Evolutionary conservation across 2,329 filamentous ascomycete species (phyloP).

Genomic region (Westerdykella aurantiaca): DNA sequence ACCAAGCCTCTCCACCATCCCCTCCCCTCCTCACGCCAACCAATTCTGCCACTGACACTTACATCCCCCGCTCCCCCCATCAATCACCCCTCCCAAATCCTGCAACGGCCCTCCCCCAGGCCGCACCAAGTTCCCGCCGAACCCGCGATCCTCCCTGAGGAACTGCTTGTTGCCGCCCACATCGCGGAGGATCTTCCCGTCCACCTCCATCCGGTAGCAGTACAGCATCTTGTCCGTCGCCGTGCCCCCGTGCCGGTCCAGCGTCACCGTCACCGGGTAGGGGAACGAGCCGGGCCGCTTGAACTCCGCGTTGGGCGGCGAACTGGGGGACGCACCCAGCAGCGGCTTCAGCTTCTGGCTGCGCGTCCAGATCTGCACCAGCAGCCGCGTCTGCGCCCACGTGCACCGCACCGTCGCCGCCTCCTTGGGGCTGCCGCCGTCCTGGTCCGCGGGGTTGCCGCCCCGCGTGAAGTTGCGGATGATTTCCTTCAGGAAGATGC

Average conservation of each 20-base stretch:
- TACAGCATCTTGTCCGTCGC: constrained; percentile 52
- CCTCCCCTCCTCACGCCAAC: constrained; percentile 13
- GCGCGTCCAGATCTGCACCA: constrained; percentile 58
- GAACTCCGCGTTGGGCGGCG: constrained; percentile 40
- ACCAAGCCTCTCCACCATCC: too few relatives aligned
- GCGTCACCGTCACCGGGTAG: constrained; percentile 54
- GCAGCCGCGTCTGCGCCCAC: constrained; percentile 56
- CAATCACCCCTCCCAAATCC: constrained; percentile 43
- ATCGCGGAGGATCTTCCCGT: constrained; percentile 40
- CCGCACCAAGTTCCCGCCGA: constrained; percentile 49
- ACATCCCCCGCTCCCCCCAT: constrained; percentile 57
- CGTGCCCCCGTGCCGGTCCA: constrained; percentile 56
- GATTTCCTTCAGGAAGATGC: constrained; percentile 69
- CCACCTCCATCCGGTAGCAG: constrained; percentile 52
- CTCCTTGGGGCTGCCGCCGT: constrained; percentile 46
- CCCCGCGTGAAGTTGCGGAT: constrained; percentile 41
- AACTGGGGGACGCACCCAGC: constrained; percentile 22
- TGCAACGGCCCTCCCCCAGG: constrained; percentile 43
- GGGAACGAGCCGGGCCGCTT: constrained; percentile 54
- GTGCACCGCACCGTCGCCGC: constrained; percentile 50
- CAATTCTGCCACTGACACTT: constrained; percentile 57
- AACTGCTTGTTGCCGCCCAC: constrained; percentile 37
- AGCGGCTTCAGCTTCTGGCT: constrained; percentile 38
- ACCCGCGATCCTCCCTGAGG: constrained; percentile 48
- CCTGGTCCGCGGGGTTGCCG: constrained; percentile 40